Conservation (phyloP, 2,329 filamentous ascomycete genomes). For the Aspergillus proliferans region DNA sequence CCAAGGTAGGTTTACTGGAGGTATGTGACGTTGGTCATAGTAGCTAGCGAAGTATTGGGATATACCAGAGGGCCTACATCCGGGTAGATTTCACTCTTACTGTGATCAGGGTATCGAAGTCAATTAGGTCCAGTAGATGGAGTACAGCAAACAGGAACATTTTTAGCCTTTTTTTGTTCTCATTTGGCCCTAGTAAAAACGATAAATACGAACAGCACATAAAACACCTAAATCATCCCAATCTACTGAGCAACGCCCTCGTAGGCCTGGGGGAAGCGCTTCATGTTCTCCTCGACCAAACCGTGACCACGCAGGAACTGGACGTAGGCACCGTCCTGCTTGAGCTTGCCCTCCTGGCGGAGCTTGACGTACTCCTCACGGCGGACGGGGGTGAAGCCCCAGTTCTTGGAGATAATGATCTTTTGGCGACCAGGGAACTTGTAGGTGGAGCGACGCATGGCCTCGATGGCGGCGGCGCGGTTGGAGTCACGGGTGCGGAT, state of each 20-base stretch:
- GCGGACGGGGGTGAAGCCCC: slow-evolving; percentile 98
- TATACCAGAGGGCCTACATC: too few relatives aligned
- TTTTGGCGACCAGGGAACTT: slow-evolving; percentile 99
- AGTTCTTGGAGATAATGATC: slow-evolving; percentile 99
- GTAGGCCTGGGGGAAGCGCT: slow-evolving; percentile 87
- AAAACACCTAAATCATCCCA: slow-evolving; percentile 16
- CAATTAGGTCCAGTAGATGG: too few relatives aligned
- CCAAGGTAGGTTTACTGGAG: too few relatives aligned
- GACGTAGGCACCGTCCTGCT: slow-evolving; percentile 98
- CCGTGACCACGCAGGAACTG: slow-evolving; percentile 98
- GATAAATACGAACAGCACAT: slow-evolving; percentile 16
- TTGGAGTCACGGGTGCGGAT: slow-evolving; percentile 94
- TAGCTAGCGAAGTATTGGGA: too few relatives aligned
- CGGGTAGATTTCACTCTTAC: too few relatives aligned
- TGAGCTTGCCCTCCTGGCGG: slow-evolving; percentile 87
- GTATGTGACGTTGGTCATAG: too few relatives aligned
- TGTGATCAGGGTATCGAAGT: too few relatives aligned
- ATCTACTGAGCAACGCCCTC: slow-evolving; percentile 41
- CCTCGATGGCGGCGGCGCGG: slow-evolving; percentile 91
- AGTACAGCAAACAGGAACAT: not conserved
- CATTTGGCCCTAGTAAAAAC: slow-evolving; percentile 2
- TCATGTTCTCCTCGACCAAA: slow-evolving; percentile 76
- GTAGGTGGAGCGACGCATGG: slow-evolving; percentile 98
- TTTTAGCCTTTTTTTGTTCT: not conserved
- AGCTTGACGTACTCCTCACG: slow-evolving; percentile 96